A percentile compares a stretch with the other conserved stretches of the same genome.
Evolutionary conservation across 768 basidiomycete species (phyloP).

Genomic region (Phlebiopsis gigantea): DNA sequence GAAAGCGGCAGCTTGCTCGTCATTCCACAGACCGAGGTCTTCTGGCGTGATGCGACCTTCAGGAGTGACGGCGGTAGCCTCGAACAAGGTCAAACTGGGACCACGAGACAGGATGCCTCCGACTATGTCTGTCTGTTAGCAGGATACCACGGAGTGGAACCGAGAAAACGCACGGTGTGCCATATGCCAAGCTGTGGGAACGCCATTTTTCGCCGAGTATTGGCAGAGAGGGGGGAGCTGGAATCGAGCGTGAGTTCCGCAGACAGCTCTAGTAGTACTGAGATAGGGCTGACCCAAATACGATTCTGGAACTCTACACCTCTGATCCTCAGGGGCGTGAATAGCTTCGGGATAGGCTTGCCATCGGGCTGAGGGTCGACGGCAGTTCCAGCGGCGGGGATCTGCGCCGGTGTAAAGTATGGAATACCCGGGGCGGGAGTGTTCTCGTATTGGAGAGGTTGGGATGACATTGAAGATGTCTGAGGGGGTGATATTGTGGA

Average conservation of each 20-base stretch:
- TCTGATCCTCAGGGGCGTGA: constrained; percentile 47
- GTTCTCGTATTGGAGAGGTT: constrained; percentile 6
- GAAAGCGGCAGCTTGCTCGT: constrained; percentile 24
- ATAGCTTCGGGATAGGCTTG: constrained; percentile 40
- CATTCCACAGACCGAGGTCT: constrained; percentile 57
- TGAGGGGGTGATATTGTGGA: background rate
- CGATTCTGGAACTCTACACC: constrained; percentile 27
- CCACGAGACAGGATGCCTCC: constrained; percentile 48
- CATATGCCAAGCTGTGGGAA: constrained; percentile 50
- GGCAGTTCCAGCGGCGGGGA: constrained; percentile 41
- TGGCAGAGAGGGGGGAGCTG: constrained; percentile 55
- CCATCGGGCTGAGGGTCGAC: constrained; percentile 21
- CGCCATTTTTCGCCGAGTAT: constrained; percentile 52
- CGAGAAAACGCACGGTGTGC: constrained; percentile 33
- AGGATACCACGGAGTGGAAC: background rate
- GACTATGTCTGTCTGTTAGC: constrained; percentile 29
- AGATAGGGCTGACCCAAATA: constrained; percentile 20
- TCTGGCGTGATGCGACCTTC: constrained; percentile 65
- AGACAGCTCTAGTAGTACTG: too few species aligned
- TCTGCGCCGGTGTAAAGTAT: constrained; percentile 46
- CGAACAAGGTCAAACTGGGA: constrained; percentile 55
- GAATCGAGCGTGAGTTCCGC: background rate
- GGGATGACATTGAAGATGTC: background rate
- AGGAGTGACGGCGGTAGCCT: constrained; percentile 60
- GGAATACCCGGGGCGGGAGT: constrained; percentile 26